These are phyloP conservation scores for Aspergillus tanneri DNA, from an alignment of 2,329 filamentous ascomycete species.

Conservation along the genomic window DNA sequence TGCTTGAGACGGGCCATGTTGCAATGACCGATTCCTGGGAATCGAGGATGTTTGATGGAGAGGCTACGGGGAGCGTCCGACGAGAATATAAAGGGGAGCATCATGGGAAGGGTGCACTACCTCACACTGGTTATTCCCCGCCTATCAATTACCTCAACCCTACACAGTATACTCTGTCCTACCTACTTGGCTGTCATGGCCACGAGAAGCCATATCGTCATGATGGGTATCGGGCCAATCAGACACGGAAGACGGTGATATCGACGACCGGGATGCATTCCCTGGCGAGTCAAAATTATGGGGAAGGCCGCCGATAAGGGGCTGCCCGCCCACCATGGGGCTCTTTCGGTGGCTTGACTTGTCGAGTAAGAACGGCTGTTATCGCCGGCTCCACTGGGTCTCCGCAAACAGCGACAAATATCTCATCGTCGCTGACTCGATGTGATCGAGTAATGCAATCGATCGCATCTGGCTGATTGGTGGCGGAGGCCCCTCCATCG, in stretches of 20 bases:
- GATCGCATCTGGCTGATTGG: neutral
- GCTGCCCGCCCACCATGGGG: neutral
- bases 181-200: too few species aligned
- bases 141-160: too few species aligned
- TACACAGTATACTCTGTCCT: too few species aligned
- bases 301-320: neutral
- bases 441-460: conserved; percentile 35
- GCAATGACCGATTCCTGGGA: neutral
- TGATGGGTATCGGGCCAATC: neutral
- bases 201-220: neutral
- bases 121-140: too few species aligned
- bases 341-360: conserved; percentile 21
- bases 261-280: neutral
- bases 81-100: neutral
- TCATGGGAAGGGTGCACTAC: too few species aligned
- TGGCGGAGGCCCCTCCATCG: too few species aligned
- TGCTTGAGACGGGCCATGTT: conserved; percentile 30
- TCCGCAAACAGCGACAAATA: too few species aligned
- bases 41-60: neutral
- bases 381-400: conserved; percentile 20
- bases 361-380: conserved; percentile 26
- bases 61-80: neutral
- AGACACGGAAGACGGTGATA: neutral
- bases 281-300: neutral
- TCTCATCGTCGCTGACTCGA: conserved; percentile 36